These are phyloP conservation scores for Hura crepitans DNA, from an alignment of 441 rosid species.

Conservation along the genomic window DNA sequence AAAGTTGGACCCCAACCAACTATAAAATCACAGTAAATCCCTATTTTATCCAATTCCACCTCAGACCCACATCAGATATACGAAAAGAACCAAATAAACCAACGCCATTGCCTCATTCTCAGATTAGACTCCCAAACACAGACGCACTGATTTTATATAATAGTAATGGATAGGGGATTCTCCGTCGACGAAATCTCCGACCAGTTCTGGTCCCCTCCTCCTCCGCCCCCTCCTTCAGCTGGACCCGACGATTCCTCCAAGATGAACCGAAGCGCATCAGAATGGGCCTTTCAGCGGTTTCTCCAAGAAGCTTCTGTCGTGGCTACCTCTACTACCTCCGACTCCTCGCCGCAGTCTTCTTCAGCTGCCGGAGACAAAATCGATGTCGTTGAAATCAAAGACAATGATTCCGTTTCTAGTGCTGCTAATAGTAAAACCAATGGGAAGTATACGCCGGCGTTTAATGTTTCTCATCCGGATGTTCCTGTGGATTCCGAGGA, in stretches of 20 bases:
- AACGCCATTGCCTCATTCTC: not conserved
- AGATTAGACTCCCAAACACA: not conserved
- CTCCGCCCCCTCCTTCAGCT: conserved; percentile 19
- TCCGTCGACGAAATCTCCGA: conserved; percentile 65
- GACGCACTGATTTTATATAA: not conserved
- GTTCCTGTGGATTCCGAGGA: conserved; percentile 46
- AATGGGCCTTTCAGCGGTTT: conserved; percentile 68
- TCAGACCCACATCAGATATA: conserved; percentile 31
- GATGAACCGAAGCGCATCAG: conserved; percentile 54
- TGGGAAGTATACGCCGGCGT: conserved; percentile 13
- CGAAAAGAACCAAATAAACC: conserved; percentile 9
- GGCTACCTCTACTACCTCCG: conserved; percentile 17
- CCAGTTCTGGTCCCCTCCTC: conserved; percentile 46
- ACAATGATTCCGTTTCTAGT: conserved; percentile 5
- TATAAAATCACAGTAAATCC: not conserved
- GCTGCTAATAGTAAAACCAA: not conserved
- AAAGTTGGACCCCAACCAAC: conserved; percentile 9
- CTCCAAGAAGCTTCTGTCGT: conserved; percentile 51
- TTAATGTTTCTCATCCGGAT: conserved; percentile 21
- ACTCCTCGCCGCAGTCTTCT: conserved; percentile 29
- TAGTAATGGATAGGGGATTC: conserved; percentile 58
- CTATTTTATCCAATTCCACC: conserved; percentile 27
- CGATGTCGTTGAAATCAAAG: conserved; percentile 34
- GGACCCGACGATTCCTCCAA: conserved; percentile 22
- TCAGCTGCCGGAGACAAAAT: conserved; percentile 20